phyloP scores from a whole-genome alignment of 2,329 filamentous ascomycete species.

The Monilinia aucupariae region DNA sequence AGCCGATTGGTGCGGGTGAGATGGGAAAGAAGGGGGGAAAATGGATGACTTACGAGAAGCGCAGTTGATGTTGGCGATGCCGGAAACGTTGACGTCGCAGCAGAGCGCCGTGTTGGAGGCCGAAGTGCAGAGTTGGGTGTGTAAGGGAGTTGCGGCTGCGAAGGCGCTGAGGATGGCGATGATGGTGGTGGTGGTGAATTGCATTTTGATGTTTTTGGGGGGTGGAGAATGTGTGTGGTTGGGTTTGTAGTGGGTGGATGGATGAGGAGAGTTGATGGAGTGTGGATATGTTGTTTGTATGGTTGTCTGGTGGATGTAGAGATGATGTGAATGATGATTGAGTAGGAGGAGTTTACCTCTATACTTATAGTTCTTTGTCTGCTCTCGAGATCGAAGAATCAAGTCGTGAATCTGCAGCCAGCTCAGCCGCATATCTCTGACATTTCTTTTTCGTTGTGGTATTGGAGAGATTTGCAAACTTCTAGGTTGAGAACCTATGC shows the following conservation, averaged over 20 bases:
- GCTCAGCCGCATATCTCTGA: background rate
- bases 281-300: background rate
- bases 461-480: background rate
- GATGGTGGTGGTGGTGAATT: constrained; percentile 3
- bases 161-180: constrained; percentile 26
- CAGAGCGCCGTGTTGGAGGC: constrained; percentile 43
- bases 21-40: background rate
- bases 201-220: background rate
- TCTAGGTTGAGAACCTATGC: no score
- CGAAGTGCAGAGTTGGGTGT: background rate
- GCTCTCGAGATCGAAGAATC: background rate
- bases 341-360: background rate
- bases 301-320: background rate
- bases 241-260: background rate
- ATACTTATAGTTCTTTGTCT: background rate
- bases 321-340: background rate
- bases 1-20: background rate
- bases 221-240: background rate
- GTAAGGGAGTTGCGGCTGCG: constrained; percentile 26
- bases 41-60: constrained; percentile 42
- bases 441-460: no score
- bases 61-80: constrained; percentile 53
- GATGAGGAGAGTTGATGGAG: background rate
- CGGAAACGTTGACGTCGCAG: constrained; percentile 57
- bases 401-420: background rate